Evolutionary conservation across 176 grass and related monocot species (phyloP).

Genomic region (Tillandsia leiboldiana): DNA sequence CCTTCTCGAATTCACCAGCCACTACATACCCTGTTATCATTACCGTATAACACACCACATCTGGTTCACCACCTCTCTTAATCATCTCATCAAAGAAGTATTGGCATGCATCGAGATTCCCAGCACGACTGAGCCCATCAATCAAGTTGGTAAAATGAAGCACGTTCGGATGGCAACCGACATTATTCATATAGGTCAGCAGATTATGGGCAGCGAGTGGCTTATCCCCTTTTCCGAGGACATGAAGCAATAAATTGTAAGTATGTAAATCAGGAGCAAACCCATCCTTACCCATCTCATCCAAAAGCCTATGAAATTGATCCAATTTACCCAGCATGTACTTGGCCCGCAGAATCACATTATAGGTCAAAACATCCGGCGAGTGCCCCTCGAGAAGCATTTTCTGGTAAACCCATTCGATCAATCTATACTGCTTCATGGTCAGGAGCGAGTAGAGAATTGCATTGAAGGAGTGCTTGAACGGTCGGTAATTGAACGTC

Average conservation of each 20-base stretch:
- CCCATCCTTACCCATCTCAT: slow-evolving; percentile 75
- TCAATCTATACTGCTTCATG: slow-evolving; percentile 59
- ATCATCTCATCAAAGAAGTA: slow-evolving; percentile 98
- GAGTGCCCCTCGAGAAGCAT: slow-evolving; percentile 61
- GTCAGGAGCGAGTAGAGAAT: slow-evolving; percentile 71
- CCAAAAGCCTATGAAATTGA: slow-evolving; percentile 67
- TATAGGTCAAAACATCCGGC: slow-evolving; percentile 85
- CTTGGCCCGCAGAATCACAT: slow-evolving; percentile 84
- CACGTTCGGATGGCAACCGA: slow-evolving; percentile 57
- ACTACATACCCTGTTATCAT: slow-evolving; percentile 72
- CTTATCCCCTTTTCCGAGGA: slow-evolving; percentile 88
- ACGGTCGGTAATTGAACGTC: slow-evolving; percentile 71
- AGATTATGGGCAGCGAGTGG: slow-evolving; percentile 86
- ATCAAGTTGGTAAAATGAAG: slow-evolving; percentile 98
- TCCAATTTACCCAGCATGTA: slow-evolving; percentile 85
- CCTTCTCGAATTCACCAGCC: slow-evolving; percentile 66
- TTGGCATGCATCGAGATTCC: slow-evolving; percentile 85
- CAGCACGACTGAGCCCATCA: slow-evolving; percentile 77
- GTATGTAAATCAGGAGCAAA: slow-evolving; percentile 72
- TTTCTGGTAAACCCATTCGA: slow-evolving; percentile 81
- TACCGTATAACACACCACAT: slow-evolving; percentile 89
- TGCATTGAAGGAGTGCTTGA: slow-evolving; percentile 69
- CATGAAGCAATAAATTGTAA: slow-evolving; percentile 87
- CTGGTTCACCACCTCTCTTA: slow-evolving; percentile 68
- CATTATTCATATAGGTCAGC: slow-evolving; percentile 85